Evolutionary conservation across 441 rosid genomes (phyloP).

Genomic region (Macaranga tanarius): DNA sequence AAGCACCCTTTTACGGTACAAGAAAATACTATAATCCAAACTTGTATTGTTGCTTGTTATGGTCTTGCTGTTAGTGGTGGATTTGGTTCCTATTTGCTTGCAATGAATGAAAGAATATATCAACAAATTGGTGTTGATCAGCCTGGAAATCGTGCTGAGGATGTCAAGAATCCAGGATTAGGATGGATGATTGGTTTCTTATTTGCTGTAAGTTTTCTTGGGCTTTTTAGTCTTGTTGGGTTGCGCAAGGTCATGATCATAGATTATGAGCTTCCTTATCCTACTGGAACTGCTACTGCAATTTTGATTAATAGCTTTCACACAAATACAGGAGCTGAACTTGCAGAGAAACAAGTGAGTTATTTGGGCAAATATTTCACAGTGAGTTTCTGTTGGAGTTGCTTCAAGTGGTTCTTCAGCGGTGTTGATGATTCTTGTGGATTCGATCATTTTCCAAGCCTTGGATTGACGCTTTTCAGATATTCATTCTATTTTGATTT

Average conservation of each 20-base stretch:
- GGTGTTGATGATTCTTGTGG: constrained; percentile 33
- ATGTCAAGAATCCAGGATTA: constrained; percentile 57
- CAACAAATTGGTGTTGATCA: constrained; percentile 70
- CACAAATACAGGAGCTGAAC: constrained; percentile 16
- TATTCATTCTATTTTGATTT: constrained; percentile 27
- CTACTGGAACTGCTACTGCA: constrained; percentile 96
- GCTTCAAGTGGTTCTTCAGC: constrained; percentile 41
- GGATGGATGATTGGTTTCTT: constrained; percentile 26
- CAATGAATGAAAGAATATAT: constrained; percentile 85
- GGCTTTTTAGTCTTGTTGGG: constrained; percentile 17
- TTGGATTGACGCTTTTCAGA: constrained; percentile 38
- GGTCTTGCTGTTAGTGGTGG: constrained; percentile 92
- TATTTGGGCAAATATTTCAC: constrained; percentile 12
- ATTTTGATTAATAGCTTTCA: constrained; percentile 35
- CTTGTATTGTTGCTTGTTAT: constrained; percentile 93
- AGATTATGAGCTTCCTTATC: constrained; percentile 88
- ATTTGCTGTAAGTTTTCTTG: constrained; percentile 20
- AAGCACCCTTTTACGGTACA: constrained; percentile 69
- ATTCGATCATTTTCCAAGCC: constrained; percentile 83
- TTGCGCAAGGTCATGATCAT: constrained; percentile 28
- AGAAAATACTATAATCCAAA: constrained; percentile 84
- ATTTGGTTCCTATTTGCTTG: constrained; percentile 75
- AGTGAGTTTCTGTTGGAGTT: constrained; percentile 21
- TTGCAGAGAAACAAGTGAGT: constrained; percentile 24
- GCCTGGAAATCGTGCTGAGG: constrained; percentile 68